These are phyloP conservation scores for Rhazya stricta DNA, from an alignment of 257 asterid genomes.

Conservation along the genomic window DNA sequence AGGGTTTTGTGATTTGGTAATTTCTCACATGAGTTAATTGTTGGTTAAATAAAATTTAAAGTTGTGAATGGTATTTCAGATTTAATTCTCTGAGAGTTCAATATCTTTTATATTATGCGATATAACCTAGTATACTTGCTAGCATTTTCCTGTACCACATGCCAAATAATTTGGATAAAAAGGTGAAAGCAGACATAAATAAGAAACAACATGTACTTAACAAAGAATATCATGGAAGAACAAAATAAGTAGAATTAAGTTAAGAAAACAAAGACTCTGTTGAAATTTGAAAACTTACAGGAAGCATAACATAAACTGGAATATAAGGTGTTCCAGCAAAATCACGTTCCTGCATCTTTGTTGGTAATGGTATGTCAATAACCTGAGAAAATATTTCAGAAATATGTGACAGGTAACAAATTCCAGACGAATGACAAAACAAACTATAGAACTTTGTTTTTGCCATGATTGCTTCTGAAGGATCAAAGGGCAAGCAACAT, in stretches of 20 bases:
- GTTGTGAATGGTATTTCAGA: too few species aligned
- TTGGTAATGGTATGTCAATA: constrained; percentile 52
- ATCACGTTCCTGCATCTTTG: constrained; percentile 66
- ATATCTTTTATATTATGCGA: too few species aligned
- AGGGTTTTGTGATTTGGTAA: too few species aligned
- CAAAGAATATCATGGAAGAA: neutral
- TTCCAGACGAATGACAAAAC: neutral
- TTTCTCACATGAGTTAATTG: too few species aligned
- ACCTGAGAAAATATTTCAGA: constrained; percentile 41
- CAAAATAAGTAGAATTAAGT: neutral
- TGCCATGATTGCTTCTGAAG: neutral
- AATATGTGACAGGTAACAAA: neutral
- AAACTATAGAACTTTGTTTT: neutral
- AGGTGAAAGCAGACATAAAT: neutral
- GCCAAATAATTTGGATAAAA: neutral
- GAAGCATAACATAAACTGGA: constrained; percentile 90
- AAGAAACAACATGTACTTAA: neutral
- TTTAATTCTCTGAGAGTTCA: too few species aligned
- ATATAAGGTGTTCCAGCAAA: constrained; percentile 81
- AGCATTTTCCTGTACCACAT: too few species aligned
- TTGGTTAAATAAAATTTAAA: too few species aligned
- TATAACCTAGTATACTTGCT: too few species aligned
- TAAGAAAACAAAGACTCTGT: neutral
- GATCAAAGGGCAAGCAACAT: constrained; percentile 1
- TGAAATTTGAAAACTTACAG: constrained; percentile 56